Evolutionary conservation across 495 filamentous ascomycete species (phyloP), one percentile per base, ranked within the genome.

Genomic region (Poronia punctata): DNA sequence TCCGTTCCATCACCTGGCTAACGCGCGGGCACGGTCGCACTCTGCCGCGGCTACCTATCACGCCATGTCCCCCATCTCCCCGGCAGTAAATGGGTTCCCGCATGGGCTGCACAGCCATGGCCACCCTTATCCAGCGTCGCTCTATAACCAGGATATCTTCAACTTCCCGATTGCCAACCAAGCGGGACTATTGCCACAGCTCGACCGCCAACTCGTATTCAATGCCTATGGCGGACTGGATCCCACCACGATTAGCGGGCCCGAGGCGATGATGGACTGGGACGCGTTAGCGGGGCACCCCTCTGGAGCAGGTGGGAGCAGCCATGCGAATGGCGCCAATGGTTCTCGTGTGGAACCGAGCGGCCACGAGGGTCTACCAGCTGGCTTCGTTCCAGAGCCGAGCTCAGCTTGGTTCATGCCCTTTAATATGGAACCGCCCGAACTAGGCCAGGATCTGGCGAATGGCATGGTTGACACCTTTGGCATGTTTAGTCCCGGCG

Each of bases 361-460:
- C 18, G 23, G 33, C 10, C 52, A 58, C 16, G 55, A 58, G 3
- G 14, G 42, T 11, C 19, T 58, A 26, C 46, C 48, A 9, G 52
- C 36, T 8, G 55, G 56, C 14, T 65, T 60, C 30, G 43, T 54
- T 7, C 42, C 57, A 10, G 71, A 74, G 46, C 62, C 82, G 1
- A 87, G 80, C 38, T 76, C 71, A 29, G 87, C 88, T 16, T 96
- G 89, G 89, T 95, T 95, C 61, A 79, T 94, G 67, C 89, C 89
- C 2, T 96, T 95, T 65, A 96, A 95, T 53, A 77, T 90, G 64
- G 83, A 88, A 46, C 86, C 84, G 36, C 77, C 78, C 16, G 73
- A 76, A 37, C 57, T 79, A 16, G 73, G 70, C 10, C 67, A 71
- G 22, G 76, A 79, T 10, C 38, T 67, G 17, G 66, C 60, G 5